A percentile compares a stretch with the other conserved stretches of the same genome.
These are phyloP conservation scores for Phytophthora cactorum DNA, from an alignment of 352 stramenopile genomes.

Conservation along the genomic window DNA sequence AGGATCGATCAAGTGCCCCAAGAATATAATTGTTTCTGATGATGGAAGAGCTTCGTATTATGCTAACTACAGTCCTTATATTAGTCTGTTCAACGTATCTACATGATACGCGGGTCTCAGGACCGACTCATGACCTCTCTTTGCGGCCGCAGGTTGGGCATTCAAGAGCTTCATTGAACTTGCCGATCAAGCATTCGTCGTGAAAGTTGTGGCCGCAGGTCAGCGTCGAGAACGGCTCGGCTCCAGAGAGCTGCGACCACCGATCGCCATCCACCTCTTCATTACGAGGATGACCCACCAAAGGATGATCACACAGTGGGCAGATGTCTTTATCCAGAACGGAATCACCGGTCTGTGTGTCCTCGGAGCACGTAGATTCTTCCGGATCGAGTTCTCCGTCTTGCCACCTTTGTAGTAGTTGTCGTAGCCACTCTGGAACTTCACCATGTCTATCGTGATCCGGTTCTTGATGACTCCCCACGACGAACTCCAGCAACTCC, in stretches of 20 bases:
- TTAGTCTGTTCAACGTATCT: background rate
- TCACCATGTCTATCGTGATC: conserved; percentile 23
- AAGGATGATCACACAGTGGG: conserved; percentile 24
- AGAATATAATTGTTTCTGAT: background rate
- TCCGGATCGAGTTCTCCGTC: conserved; percentile 32
- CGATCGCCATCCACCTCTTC: conserved; percentile 17
- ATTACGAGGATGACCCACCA: conserved; percentile 16
- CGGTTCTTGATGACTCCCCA: conserved; percentile 16
- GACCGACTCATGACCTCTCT: conserved; percentile 20
- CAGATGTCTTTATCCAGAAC: conserved; percentile 23
- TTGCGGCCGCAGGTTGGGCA: conserved; percentile 57
- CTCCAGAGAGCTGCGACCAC: conserved; percentile 12
- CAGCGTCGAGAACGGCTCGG: conserved; percentile 48
- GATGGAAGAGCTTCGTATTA: background rate
- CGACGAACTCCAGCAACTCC: conserved; percentile 43
- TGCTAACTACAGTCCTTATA: background rate
- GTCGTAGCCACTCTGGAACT: conserved; percentile 21
- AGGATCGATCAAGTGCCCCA: no score
- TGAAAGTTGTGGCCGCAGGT: conserved; percentile 73
- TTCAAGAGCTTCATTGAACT: conserved; percentile 59
- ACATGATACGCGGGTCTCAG: background rate
- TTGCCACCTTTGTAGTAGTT: conserved; percentile 33
- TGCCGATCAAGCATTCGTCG: conserved; percentile 68
- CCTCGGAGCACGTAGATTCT: conserved; percentile 22
- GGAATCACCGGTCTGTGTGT: conserved; percentile 20